Evolutionary conservation across 768 basidiomycete genomes (phyloP).

Genomic region (Kwoniella sp.): DNA sequence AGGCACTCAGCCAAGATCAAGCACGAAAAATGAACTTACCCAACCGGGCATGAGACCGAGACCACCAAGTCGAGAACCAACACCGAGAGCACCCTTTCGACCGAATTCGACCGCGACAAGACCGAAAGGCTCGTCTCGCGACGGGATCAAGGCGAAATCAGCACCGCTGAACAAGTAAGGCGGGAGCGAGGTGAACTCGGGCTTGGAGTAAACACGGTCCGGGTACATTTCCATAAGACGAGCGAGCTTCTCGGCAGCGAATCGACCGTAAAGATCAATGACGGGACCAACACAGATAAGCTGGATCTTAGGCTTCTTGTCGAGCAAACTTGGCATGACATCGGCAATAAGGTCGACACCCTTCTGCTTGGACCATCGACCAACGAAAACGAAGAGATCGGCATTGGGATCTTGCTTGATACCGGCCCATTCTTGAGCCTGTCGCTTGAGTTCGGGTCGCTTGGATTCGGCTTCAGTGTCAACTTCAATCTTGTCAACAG

Average conservation of each 20-base stretch:
- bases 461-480: conserved; percentile 83
- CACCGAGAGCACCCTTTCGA: conserved; percentile 92
- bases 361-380: conserved; percentile 97
- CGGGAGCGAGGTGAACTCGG: conserved; percentile 90
- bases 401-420: conserved; percentile 87
- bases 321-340: conserved; percentile 86
- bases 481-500: conserved; percentile 71
- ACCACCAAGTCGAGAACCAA: conserved; percentile 90
- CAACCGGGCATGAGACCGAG: conserved; percentile 97
- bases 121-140: conserved; percentile 94
- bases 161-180: conserved; percentile 93
- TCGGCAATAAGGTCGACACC: conserved; percentile 95
- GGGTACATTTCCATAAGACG: conserved; percentile 94
- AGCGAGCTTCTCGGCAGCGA: conserved; percentile 89
- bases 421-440: conserved; percentile 93
- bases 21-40: conserved; percentile 63
- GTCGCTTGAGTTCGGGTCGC: conserved; percentile 84
- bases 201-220: conserved; percentile 91
- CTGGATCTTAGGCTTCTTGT: conserved; percentile 83
- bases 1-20: not conserved
- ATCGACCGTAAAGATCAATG: conserved; percentile 91
- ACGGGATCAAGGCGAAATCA: conserved; percentile 92
- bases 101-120: conserved; percentile 95
- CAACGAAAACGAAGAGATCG: conserved; percentile 92
- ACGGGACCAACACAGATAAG: conserved; percentile 89